Conservation (phyloP, 768 basidiomycete species). For the Favolaschia claudopus region DNA sequence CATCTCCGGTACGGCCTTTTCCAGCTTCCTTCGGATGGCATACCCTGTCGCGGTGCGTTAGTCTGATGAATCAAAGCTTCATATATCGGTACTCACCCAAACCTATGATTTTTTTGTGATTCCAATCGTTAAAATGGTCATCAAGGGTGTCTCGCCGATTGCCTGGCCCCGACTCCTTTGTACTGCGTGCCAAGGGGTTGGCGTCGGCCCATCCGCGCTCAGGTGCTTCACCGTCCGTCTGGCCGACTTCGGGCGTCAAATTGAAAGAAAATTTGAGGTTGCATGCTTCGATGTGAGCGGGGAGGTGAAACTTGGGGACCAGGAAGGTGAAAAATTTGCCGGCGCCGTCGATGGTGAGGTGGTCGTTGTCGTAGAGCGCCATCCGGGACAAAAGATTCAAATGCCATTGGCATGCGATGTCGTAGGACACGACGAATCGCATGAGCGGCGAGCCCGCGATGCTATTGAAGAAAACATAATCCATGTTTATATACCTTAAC, state of each 20-base stretch:
- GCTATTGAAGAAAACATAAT: constrained; percentile 33
- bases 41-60: background rate
- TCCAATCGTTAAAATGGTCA: constrained; percentile 31
- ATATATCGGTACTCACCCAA: background rate
- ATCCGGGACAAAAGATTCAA: constrained; percentile 26
- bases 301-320: constrained; percentile 43
- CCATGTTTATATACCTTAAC: constrained; percentile 29
- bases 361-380: background rate
- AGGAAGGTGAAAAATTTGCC: constrained; percentile 2
- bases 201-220: constrained; percentile 39
- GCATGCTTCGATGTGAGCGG: constrained; percentile 33
- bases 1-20: background rate
- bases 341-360: background rate
- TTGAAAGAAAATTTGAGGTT: constrained; percentile 39
- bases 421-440: constrained; percentile 30
- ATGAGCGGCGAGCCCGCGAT: constrained; percentile 11
- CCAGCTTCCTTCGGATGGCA: background rate
- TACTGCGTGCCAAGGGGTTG: constrained; percentile 33
- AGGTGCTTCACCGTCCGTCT: no score
- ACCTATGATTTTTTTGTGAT: constrained; percentile 9
- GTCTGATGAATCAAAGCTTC: no score
- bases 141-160: constrained; percentile 36
- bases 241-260: no score
- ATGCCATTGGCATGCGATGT: constrained; percentile 39
- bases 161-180: constrained; percentile 41